These are phyloP conservation scores for Pneumocystis canis DNA, from an alignment of 1,139 yeast species.

Conservation along the genomic window DNA sequence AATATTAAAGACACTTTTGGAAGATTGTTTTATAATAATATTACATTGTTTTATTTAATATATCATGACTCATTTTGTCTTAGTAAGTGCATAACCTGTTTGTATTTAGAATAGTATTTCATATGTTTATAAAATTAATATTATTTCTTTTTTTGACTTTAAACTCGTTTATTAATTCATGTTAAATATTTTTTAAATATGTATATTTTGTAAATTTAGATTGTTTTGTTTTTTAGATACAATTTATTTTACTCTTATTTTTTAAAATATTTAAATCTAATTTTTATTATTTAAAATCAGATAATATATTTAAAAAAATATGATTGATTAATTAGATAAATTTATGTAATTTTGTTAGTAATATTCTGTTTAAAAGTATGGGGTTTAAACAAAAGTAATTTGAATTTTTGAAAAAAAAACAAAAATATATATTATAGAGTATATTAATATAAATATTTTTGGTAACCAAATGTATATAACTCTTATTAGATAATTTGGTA, in stretches of 20 bases:
- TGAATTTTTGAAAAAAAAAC: neutral
- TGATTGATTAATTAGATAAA: neutral
- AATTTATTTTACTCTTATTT: too few relatives aligned
- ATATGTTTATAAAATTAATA: neutral
- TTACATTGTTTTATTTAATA: neutral
- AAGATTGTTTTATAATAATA: neutral
- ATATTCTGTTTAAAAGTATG: neutral
- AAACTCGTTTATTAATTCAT: neutral
- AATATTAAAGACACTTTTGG: neutral
- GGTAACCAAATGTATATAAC: neutral
- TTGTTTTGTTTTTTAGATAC: too few relatives aligned
- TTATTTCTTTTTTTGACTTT: neutral
- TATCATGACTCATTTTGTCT: neutral
- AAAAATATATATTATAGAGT: neutral
- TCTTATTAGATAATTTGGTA: neutral
- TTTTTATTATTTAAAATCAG: neutral
- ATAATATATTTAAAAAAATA: neutral
- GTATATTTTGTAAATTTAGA: neutral
- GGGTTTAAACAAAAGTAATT: neutral
- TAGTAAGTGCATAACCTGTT: neutral
- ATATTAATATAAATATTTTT: neutral
- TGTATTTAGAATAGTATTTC: neutral
- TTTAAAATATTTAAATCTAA: neutral
- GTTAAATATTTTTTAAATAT: slow-evolving; percentile 4
- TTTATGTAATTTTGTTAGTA: neutral